These are phyloP conservation scores for Zizania palustris DNA, from an alignment of 202 grass and related monocot genomes.

Conservation along the genomic window DNA sequence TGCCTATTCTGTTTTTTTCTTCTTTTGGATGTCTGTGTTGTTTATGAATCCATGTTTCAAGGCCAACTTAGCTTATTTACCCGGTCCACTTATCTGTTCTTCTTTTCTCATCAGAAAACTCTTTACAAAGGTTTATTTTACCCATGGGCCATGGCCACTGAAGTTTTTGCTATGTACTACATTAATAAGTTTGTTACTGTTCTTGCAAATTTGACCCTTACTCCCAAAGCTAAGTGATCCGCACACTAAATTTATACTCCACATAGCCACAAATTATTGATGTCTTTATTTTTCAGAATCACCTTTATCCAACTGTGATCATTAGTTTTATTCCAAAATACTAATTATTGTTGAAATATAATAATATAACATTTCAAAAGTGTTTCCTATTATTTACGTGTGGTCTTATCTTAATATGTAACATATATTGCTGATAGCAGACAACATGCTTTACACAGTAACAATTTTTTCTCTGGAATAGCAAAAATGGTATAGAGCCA, in stretches of 20 bases:
- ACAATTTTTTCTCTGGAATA: conserved; percentile 20
- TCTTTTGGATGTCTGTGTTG: neutral
- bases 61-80: neutral
- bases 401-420: conserved; percentile 33
- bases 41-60: conserved; percentile 14
- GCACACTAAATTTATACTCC: conserved; percentile 1
- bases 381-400: neutral
- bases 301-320: neutral
- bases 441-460: conserved; percentile 20
- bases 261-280: neutral
- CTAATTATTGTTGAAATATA: neutral
- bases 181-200: neutral
- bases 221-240: neutral
- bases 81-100: neutral
- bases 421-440: conserved; percentile 28
- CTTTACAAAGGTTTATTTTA: conserved; percentile 5
- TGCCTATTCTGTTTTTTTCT: neutral
- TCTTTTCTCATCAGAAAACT: neutral
- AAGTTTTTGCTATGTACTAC: conserved; percentile 10
- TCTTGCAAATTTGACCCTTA: neutral
- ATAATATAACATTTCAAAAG: neutral
- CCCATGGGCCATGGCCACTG: conserved; percentile 13
- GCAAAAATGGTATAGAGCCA: conserved; percentile 14
- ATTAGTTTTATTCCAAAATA: neutral
- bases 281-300: conserved; percentile 2